Base-by-base conservation (phyloP, 129 eudicot species). In the Rutidosis leptorrhynchoides region DNA sequence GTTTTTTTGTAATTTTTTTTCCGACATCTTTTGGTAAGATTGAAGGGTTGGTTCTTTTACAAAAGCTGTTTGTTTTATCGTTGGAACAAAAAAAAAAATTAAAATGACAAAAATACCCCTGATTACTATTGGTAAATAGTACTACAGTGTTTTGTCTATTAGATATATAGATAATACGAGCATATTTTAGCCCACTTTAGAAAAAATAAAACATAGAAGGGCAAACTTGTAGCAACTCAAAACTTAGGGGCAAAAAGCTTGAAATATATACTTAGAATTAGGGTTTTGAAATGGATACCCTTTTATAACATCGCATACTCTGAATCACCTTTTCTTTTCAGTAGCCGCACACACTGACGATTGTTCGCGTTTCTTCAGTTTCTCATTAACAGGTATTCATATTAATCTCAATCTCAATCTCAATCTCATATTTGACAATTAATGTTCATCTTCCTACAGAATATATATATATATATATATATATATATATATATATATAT, bases 231-330 rank as follows among this genome's bases (percentile, higher is more conserved):
- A 4, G 29, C 7, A 56, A 56, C 30, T 12, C 7, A 56, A 25
- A 56, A 56, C 32, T 25, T 22, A 0, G 3, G n/a, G 58, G 25
- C 24, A 21, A 0, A 2, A 20, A 52, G 1, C 2, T 19, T 7
- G 12, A 52, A 2, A 52, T 8, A 8, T 1, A 21, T 21, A 19
- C 0, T 5, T 0, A 21, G 14, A 21, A 2, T 58, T 69, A 69
- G 74, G 74, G 74, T 69, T 69, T 58, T 40, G 6, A 43, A 69
- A 69, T 42, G 55, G 14, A 66, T 69, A 58, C 57, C 72, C 74
- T 69, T 69, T 57, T 69, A 69, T 69, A 69, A 58, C 21, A 57
- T 69, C 74, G 65, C 74, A 57, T 58, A 70, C 48, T 68, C 53
- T 22, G 26, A 14, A 53, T 53, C 63, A 23, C 30, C 49, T 10